Evolutionary conservation across 345 rosid genomes (phyloP), one percentile per base, ranked within the genome.

Genomic region (Pugionium dolabratum): DNA sequence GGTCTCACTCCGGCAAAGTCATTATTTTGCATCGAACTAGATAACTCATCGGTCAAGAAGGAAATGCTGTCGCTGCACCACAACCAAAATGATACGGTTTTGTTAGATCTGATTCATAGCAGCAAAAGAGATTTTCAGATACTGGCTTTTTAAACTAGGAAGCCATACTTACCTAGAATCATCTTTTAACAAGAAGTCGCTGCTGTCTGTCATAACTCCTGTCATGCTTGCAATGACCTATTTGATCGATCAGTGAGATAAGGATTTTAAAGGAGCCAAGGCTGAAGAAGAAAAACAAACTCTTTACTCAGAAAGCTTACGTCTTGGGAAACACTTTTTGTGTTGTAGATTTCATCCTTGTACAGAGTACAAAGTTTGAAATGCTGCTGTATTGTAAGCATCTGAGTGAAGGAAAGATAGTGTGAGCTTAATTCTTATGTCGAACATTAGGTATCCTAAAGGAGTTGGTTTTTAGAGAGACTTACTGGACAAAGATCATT

Each of bases 191-290:
- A 94, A 81, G 74, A 94, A 94, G 66, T 95, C 86, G 72, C 68
- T 94, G 84, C 94, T 82, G 50, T 70, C 99, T 0, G 86, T 94
- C 97, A 88, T 86, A 43, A 86, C 84, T 47, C 87, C 80, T 74
- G 86, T 88, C 99, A 94, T 93, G 85, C 94, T 86, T 53, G 97
- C 78, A 71, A 90, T 83, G 66, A 93, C 98, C 98, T 90, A 79
- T 62, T 71, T 36, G 45, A 55, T 63, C 30, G 6, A 32, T 32
- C 44, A 25, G 39, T 7, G n/a, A 56, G 29, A 41, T 33, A 60
- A 36, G 7, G 62, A 47, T 67, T 48, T 5, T 8, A 28, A 9
- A 7, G 34, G 49, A 56, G 47, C 7, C n/a, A 30, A 7, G 18
- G 5, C 18, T 18, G 18, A 7, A 7, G 1, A 5, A 40, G 10